Evolutionary conservation across 805 yeast species (phyloP).

Genomic region (Danielozyma ontarioensis): DNA sequence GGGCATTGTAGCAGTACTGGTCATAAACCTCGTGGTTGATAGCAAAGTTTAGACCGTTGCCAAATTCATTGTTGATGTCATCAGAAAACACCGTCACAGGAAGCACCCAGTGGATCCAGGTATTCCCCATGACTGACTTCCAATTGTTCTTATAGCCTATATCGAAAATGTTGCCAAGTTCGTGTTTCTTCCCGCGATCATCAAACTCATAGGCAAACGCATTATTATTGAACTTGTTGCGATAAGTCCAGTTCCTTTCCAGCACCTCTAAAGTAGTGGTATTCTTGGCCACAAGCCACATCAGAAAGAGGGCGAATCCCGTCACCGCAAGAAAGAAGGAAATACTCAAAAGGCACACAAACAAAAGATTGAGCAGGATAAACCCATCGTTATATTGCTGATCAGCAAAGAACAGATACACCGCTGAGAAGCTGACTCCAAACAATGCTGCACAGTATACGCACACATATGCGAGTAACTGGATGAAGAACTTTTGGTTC

Average conservation of each 20-base stretch:
- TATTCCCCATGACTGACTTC: conserved; percentile 67
- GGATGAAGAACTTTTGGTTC: conserved; percentile 77
- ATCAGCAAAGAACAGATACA: conserved; percentile 45
- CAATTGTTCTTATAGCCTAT: conserved; percentile 63
- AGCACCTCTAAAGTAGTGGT: conserved; percentile 78
- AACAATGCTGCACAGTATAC: conserved; percentile 42
- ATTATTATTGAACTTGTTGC: conserved; percentile 22
- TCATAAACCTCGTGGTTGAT: conserved; percentile 40
- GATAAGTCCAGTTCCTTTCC: conserved; percentile 45
- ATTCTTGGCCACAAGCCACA: conserved; percentile 58
- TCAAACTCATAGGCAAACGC: conserved; percentile 30
- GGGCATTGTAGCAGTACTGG: conserved; percentile 34
- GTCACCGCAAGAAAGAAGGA: conserved; percentile 45
- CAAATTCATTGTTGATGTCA: conserved; percentile 12
- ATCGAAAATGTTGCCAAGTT: conserved; percentile 68
- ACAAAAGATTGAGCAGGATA: conserved; percentile 55
- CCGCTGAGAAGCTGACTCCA: conserved; percentile 30
- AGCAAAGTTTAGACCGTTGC: conserved; percentile 50
- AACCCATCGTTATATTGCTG: conserved; percentile 36
- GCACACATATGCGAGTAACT: conserved; percentile 56
- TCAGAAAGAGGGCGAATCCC: conserved; percentile 49
- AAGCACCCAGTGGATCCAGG: conserved; percentile 62
- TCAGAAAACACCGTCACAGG: conserved; percentile 40
- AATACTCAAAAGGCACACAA: conserved; percentile 42
- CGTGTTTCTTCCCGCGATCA: conserved; percentile 36